These are phyloP conservation scores for Pichia membranifaciens DNA, from an alignment of 805 yeast genomes.

Conservation along the genomic window DNA sequence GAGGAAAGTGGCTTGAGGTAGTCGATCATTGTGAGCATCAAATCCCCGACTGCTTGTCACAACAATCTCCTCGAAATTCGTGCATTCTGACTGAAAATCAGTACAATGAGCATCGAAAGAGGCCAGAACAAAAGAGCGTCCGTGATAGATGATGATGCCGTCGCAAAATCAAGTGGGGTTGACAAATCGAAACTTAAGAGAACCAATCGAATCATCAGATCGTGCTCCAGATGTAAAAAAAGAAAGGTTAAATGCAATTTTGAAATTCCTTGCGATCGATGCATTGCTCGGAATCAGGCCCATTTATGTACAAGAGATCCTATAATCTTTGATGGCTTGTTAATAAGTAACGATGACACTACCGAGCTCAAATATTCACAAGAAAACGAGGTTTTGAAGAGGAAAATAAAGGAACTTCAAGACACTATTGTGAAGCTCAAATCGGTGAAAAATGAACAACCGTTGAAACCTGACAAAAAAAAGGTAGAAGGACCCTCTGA, in stretches of 20 bases:
- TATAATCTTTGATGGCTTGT: conserved; percentile 30
- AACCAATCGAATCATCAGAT: conserved; percentile 34
- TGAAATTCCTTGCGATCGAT: conserved; percentile 40
- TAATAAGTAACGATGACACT: conserved; percentile 23
- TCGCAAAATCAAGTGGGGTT: neutral
- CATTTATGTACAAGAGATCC: conserved; percentile 31
- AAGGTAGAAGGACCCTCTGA: too few relatives aligned
- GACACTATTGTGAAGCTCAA: conserved; percentile 17
- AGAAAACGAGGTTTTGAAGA: conserved; percentile 27
- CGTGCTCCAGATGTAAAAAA: conserved; percentile 42
- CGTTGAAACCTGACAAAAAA: neutral
- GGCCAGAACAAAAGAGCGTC: too few relatives aligned
- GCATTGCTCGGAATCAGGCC: conserved; percentile 31
- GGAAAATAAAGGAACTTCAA: conserved; percentile 25
- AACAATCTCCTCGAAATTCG: too few relatives aligned
- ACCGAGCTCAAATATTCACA: conserved; percentile 22
- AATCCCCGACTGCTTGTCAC: too few relatives aligned
- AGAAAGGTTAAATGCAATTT: conserved; percentile 47
- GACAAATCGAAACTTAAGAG: conserved; percentile 21
- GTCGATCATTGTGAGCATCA: too few relatives aligned
- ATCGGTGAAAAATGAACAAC: neutral
- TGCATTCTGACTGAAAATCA: too few relatives aligned
- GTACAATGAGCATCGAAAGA: too few relatives aligned
- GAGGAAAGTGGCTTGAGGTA: too few relatives aligned
- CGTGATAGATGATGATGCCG: too few relatives aligned